Conservation (phyloP, 2,329 filamentous ascomycete species). For the Diaporthe australafricana region DNA sequence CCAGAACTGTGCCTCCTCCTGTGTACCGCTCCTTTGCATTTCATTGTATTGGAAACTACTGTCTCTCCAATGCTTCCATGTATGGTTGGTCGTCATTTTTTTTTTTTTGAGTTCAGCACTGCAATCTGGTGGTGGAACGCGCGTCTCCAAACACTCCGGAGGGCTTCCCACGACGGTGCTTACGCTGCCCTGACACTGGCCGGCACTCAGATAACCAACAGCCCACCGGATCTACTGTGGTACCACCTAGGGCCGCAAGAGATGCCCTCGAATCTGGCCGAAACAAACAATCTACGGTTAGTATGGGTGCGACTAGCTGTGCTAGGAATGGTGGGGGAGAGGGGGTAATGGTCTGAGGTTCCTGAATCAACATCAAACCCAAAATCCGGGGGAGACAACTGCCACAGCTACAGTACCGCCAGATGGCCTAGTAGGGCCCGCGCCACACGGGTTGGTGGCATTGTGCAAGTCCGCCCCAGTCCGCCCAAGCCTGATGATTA, state of each 20-base stretch:
- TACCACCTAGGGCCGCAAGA: neutral
- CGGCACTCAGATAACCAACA: neutral
- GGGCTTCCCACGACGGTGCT: slow-evolving; percentile 9
- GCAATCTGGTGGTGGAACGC: slow-evolving; percentile 2
- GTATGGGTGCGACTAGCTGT: slow-evolving; percentile 20
- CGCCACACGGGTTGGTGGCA: slow-evolving; percentile 23
- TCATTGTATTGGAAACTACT: neutral
- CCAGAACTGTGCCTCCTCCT: slow-evolving; percentile 15
- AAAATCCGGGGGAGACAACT: slow-evolving; percentile 28
- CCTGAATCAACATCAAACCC: slow-evolving; percentile 18
- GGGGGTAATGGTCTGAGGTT: slow-evolving; percentile 3
- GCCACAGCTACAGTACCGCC: slow-evolving; percentile 26
- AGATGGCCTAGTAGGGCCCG: slow-evolving; percentile 3
- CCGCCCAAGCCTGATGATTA: slow-evolving; percentile 8
- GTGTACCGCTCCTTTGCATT: neutral
- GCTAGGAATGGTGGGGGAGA: slow-evolving; percentile 8
- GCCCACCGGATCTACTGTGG: slow-evolving; percentile 1
- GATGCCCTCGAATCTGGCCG: slow-evolving; percentile 21
- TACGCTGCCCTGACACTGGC: neutral
- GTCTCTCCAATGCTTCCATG: neutral
- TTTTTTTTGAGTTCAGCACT: neutral
- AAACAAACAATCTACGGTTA: slow-evolving; percentile 25
- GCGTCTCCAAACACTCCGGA: slow-evolving; percentile 12
- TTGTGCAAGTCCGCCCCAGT: neutral
- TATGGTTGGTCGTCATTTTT: neutral